A percentile compares a stretch with the other conserved stretches of the same genome.
Evolutionary conservation across 176 grass and related monocot genomes (phyloP).

Genomic region (Leersia perrieri): DNA sequence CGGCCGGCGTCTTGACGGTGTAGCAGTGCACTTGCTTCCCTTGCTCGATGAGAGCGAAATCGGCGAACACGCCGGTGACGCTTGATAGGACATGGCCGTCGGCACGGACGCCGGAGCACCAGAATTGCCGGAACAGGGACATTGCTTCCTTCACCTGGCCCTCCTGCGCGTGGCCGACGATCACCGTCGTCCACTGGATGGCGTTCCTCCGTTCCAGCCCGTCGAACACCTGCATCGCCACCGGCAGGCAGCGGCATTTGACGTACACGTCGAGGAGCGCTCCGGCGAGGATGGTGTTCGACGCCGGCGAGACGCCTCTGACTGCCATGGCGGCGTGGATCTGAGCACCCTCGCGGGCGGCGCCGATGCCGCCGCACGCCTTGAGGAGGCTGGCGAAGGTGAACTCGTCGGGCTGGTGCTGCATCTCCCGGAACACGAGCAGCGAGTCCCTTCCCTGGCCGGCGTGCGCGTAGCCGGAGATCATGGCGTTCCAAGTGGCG

Average conservation of each 20-base stretch:
- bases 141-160: constrained; percentile 35
- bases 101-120: constrained; percentile 34
- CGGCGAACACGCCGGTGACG: constrained; percentile 24
- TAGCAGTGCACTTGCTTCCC: constrained; percentile 56
- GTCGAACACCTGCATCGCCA: constrained; percentile 38
- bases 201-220: constrained; percentile 40
- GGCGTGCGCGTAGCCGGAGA: constrained; percentile 36
- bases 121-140: constrained; percentile 33
- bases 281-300: constrained; percentile 32
- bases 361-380: constrained; percentile 31
- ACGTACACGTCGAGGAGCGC: constrained; percentile 44
- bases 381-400: constrained; percentile 58
- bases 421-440: constrained; percentile 42
- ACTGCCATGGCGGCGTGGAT: constrained; percentile 27
- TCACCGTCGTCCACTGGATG: constrained; percentile 40
- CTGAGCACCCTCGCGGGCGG: constrained; percentile 25
- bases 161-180: constrained; percentile 43
- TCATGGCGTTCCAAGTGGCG: constrained; percentile 42
- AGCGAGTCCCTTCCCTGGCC: constrained; percentile 16
- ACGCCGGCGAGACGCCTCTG: background rate
- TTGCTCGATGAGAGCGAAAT: constrained; percentile 46
- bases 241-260: constrained; percentile 28
- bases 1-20: background rate
- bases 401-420: constrained; percentile 37
- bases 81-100: constrained; percentile 36